Evolutionary conservation across 2,329 filamentous ascomycete species (phyloP), one percentile per base, ranked within the genome.

Genomic region (Annulohypoxylon truncatum): DNA sequence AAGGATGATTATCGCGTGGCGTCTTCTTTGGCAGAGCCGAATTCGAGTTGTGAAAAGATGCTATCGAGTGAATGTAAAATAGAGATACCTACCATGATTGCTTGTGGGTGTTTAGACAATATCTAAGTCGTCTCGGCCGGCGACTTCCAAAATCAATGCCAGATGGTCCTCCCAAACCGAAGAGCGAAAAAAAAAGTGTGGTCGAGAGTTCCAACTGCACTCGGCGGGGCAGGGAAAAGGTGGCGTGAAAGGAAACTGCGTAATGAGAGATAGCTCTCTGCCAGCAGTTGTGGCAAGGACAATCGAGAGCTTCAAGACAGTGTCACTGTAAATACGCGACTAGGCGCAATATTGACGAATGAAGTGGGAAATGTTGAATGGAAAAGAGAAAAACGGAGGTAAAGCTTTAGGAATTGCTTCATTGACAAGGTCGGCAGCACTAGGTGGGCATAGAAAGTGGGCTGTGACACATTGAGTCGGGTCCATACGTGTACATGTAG

Each of bases 331-430:
- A 38, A 47, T 56, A 64, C 47, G 67, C 67, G 67, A 67, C 67
- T 60, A 10, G 42, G 67, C 67, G 64, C 65, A 55, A 31, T 59
- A 33, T 52, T 26, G 58, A 33, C 6, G 47, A 63, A 65, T 57
- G 51, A 59, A 47, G 35, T 31, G 15, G 20, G 20, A 46, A 48
- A 60, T 42, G 18, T 48, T 15, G 28, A 53, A 56, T 48, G 20
- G 22, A 53, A 62, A 28, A 60, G 31, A 54, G 58, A 57, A 40
- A 61, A 62, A 58, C 28, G 52, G 40, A 61, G 57, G 28, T 61
- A 59, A 70, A 68, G 64, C 64, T 68, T 57, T 56, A 61, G 52
- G 67, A 60, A 68, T 68, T 70, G 64, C 67, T 70, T 70, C 65
- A 63, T 64, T 24, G 58, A 67, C 38, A 29, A 65, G 64, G 59